Evolutionary conservation across 1,284 basidiomycete species (phyloP).

Genomic region (Heterobasidion annosum): DNA sequence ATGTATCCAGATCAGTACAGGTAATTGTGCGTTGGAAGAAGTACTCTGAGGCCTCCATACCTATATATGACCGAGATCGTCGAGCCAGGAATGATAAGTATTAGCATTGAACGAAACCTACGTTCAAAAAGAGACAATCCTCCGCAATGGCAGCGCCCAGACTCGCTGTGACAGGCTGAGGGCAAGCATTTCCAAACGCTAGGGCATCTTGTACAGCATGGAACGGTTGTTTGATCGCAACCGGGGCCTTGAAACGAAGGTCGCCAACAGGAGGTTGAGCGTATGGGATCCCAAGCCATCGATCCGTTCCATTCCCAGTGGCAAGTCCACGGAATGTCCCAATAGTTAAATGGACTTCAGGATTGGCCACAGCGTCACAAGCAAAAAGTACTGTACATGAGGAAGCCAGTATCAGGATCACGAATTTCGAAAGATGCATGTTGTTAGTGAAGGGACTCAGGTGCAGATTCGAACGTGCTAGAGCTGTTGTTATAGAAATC

Average conservation of each 20-base stretch:
- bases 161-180: constrained; percentile 30
- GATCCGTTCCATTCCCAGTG: constrained; percentile 32
- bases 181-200: constrained; percentile 48
- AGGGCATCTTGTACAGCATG: constrained; percentile 31
- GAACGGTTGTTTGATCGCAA: constrained; percentile 30
- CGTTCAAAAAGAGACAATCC: constrained; percentile 49
- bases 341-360: constrained; percentile 23
- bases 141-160: constrained; percentile 42
- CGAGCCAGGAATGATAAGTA: neutral
- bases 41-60: constrained; percentile 33
- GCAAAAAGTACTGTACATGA: too few relatives aligned
- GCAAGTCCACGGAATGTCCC: constrained; percentile 37
- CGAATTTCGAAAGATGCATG: too few relatives aligned
- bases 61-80: constrained; percentile 15
- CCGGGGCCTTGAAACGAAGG: constrained; percentile 52
- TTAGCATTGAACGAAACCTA: constrained; percentile 13
- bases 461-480: too few relatives aligned
- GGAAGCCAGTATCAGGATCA: too few relatives aligned
- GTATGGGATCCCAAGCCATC: constrained; percentile 60
- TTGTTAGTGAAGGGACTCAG: too few relatives aligned
- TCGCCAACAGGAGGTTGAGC: constrained; percentile 47
- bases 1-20: constrained; percentile 45
- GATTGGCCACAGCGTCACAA: neutral
- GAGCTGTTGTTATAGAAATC: too few relatives aligned
- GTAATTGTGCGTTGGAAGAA: constrained; percentile 24